Evolutionary conservation across 345 rosid species (phyloP).

Genomic region (Abelmoschus esculentus): DNA sequence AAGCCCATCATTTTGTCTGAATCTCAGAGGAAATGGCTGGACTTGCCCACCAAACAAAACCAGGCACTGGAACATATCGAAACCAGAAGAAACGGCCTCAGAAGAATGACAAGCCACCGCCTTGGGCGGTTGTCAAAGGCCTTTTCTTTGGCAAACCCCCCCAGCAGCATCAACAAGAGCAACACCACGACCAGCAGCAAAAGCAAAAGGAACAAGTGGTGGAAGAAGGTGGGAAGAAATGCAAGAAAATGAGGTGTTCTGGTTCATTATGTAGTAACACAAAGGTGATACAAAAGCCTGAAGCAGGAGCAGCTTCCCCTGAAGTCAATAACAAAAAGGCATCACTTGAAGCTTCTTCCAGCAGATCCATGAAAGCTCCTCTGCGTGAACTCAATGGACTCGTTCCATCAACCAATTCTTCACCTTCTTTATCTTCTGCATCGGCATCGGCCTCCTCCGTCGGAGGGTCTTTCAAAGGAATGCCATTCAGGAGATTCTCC

Average conservation of each 20-base stretch:
- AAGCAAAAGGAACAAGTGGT: slow-evolving; percentile 17
- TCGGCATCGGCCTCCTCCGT: slow-evolving; percentile 24
- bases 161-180: slow-evolving; percentile 23
- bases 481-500: slow-evolving; percentile 61
- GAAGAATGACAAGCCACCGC: slow-evolving; percentile 32
- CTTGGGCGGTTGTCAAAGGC: slow-evolving; percentile 52
- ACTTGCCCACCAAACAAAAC: slow-evolving; percentile 25
- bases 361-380: slow-evolving; percentile 53
- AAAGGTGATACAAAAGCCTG: slow-evolving; percentile 38
- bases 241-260: slow-evolving; percentile 70
- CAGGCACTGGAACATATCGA: slow-evolving; percentile 26
- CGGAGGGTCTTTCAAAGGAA: slow-evolving; percentile 39
- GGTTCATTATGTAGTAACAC: slow-evolving; percentile 78
- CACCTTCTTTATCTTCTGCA: slow-evolving; percentile 29
- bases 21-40: slow-evolving; percentile 36
- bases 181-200: slow-evolving; percentile 9
- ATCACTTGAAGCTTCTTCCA: slow-evolving; percentile 18
- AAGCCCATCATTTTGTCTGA: not conserved
- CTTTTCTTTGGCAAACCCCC: slow-evolving; percentile 39
- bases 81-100: slow-evolving; percentile 24
- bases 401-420: slow-evolving; percentile 34
- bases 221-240: slow-evolving; percentile 39
- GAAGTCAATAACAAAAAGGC: slow-evolving; percentile 41
- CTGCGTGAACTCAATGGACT: slow-evolving; percentile 33
- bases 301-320: slow-evolving; percentile 20